Percentiles rank a stretch among this genome's conserved stretches.
phyloP scores from a whole-genome alignment of 148 eudicot genomes.

The Vaccinium macrocarpon region DNA sequence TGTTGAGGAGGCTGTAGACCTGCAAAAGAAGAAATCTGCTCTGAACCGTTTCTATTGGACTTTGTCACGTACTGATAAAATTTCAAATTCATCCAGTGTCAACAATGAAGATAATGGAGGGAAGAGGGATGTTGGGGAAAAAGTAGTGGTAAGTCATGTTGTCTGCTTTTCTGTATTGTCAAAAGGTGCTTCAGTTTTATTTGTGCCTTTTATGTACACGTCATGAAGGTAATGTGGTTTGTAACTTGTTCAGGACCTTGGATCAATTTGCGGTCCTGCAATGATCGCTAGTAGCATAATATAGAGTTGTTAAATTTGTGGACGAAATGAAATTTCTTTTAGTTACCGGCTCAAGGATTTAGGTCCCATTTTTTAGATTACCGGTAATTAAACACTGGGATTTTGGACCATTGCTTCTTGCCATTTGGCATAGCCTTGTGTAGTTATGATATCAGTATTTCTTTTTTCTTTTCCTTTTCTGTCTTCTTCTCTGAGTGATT shows the following conservation, averaged over 20 bases:
- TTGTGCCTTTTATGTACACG: background rate
- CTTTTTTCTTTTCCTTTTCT: background rate
- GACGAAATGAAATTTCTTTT: background rate
- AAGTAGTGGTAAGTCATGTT: conserved; percentile 49
- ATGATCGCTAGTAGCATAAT: background rate
- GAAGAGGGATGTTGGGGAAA: conserved; percentile 75
- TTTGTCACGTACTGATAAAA: conserved; percentile 48
- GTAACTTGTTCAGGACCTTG: background rate
- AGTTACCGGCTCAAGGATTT: background rate
- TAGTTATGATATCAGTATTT: background rate
- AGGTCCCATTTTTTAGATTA: background rate
- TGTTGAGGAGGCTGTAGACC: conserved; percentile 75
- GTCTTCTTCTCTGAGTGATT: background rate
- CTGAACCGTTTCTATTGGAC: conserved; percentile 59
- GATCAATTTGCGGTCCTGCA: background rate
- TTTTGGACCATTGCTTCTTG: background rate
- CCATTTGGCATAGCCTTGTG: background rate
- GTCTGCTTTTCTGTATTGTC: conserved; percentile 2
- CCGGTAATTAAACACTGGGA: background rate
- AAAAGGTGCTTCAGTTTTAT: background rate
- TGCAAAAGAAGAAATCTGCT: conserved; percentile 57
- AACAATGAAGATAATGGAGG: conserved; percentile 39
- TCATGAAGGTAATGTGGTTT: background rate
- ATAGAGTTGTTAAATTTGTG: background rate
- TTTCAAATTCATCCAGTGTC: conserved; percentile 33